Base-by-base conservation (phyloP, 495 filamentous ascomycete species). In the Penicillium robsamsonii region DNA sequence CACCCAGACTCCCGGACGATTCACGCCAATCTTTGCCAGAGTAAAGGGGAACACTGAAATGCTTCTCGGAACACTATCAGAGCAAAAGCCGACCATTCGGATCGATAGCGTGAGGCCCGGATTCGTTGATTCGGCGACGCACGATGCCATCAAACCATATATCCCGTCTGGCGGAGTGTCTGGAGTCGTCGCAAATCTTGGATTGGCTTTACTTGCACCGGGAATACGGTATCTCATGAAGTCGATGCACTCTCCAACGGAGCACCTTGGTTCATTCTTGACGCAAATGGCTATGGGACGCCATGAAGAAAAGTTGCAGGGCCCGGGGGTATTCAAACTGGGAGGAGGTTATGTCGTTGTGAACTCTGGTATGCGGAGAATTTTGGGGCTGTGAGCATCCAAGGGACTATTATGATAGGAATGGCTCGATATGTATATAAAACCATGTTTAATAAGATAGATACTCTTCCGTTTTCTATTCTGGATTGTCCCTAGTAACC, bases 41-140 rank as follows among this genome's bases (percentile, higher is more conserved):
- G 70, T 86, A 30, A 90, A 91, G 66, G 88, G 87, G 1, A 72
- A 83, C 55, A 72, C 80, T 15, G 88, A 91, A 64, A 22, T 76
- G 0, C 62, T 72, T 1, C 78, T 90, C 1, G 68, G 79, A 17
- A 60, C 67, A 0, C 65, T 84, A 2, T 60, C 68, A n/a, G 68
- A 75, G 33, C 70, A 76, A 17, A 66, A 77, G 42, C 75, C 80
- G 1, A 29, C 63, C 18, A 70, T 85, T 47, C 72, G 73, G 13
- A 71, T 78, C 15, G 75, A 74, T 57, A 79, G 71, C 25, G 71
- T 85, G 13, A 76, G 86, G 0, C 81, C 86, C 0, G 78, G 63
- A 2, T 77, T 69, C 20, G 72, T 89, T 20, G 84, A 87, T 55
- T 53, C 66, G 0, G 50, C 51, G 0, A 50, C 54, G 2, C 82